Evolutionary conservation across 2,329 filamentous ascomycete genomes (phyloP).

Genomic region (Acrocalymma vagum): DNA sequence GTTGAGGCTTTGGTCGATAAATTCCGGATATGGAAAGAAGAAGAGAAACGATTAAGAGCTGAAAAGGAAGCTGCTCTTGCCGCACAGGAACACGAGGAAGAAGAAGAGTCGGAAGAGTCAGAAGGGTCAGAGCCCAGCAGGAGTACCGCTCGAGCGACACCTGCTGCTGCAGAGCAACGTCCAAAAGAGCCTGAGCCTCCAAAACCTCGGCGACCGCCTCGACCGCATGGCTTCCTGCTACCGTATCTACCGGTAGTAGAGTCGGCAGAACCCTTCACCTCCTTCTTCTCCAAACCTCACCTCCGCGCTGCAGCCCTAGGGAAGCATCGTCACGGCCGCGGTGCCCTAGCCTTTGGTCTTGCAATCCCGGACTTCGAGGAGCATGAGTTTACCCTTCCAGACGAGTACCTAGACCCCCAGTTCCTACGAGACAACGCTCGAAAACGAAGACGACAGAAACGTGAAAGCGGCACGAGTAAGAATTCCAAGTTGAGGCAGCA

Average conservation of each 20-base stretch:
- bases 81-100: slow-evolving; percentile 58
- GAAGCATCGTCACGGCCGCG: slow-evolving; percentile 73
- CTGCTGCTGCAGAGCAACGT: slow-evolving; percentile 43
- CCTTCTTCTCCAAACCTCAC: slow-evolving; percentile 84
- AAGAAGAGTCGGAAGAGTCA: slow-evolving; percentile 44
- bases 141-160: slow-evolving; percentile 13
- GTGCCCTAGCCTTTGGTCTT: slow-evolving; percentile 80
- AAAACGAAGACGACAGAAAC: slow-evolving; percentile 68
- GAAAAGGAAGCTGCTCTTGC: slow-evolving; percentile 73
- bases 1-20: slow-evolving; percentile 85
- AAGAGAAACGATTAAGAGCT: slow-evolving; percentile 83
- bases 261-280: slow-evolving; percentile 74
- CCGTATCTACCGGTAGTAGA: slow-evolving; percentile 35
- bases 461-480: slow-evolving; percentile 60
- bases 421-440: slow-evolving; percentile 65
- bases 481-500: too few species aligned
- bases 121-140: slow-evolving; percentile 44
- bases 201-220: slow-evolving; percentile 40
- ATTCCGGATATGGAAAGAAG: slow-evolving; percentile 85
- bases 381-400: slow-evolving; percentile 77
- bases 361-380: slow-evolving; percentile 77
- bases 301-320: slow-evolving; percentile 82
- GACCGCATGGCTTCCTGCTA: slow-evolving; percentile 41
- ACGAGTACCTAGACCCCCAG: slow-evolving; percentile 64
- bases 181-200: slow-evolving; percentile 52